Base-by-base conservation (phyloP, 176 grass and related monocot species). In the Lolium rigidum region DNA sequence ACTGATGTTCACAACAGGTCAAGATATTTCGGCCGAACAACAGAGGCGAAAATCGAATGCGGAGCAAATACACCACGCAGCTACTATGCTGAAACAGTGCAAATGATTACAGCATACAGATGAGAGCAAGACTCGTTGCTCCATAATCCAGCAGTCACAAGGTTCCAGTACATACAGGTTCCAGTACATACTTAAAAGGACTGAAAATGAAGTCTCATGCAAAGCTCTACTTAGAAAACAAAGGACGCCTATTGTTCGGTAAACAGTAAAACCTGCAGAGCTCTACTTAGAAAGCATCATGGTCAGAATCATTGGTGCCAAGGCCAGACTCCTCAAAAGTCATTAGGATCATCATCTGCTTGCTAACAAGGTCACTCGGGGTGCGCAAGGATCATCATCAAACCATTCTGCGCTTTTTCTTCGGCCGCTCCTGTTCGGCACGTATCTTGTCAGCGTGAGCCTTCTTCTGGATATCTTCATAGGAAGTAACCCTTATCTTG, bases 401-500 rank as follows among this genome's bases (percentile, higher is more conserved):
- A 13, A 56, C 54, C 77, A 50, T 38, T 80, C 41, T 73, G 44
- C 26, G 20, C 24, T 80, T 73, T 51, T 13, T 38, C 41, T 37
- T 49, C 3, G 72, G 22, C 0, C 73, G 24, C 1, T 71, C 66
- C 25, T 66, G 31, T 66, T 24, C 51, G 35, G 35, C 4, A 6
- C 37, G 59, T 17, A 7, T 13, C 4, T 9, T 9, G 18, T 80
- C 66, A 18, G 66, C 8, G 0, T 13, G 26, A 24, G n/a, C 6
- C 52, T 24, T 80, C 77, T 25, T 7, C 24, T 26, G 0, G 18
- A 80, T 41, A 60, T 51, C 67, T 80, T 80, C 43, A 50, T 73
- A 50, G 55, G 71, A 80, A 39, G 20, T 50, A 3, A 87, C 28
- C 54, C 22, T 59, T 56, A 82, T 81, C 57, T 87, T 87, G 44